phyloP scores from a whole-genome alignment of 2,329 filamentous ascomycete species.

The Beauveria medogensis region DNA sequence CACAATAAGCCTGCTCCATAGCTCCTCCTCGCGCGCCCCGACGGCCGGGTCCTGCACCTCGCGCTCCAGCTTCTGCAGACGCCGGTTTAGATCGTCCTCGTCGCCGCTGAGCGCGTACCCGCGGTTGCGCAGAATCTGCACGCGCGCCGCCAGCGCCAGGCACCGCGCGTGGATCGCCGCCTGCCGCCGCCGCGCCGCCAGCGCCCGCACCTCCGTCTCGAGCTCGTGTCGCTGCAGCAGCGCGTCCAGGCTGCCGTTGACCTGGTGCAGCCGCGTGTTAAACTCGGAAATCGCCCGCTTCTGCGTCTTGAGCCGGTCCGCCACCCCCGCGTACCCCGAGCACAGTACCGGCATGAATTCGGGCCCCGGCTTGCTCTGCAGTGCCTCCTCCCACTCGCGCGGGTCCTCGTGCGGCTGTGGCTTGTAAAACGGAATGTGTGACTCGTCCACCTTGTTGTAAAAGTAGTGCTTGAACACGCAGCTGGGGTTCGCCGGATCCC shows the following conservation, averaged over 20 bases:
- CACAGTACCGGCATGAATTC: slow-evolving; percentile 72
- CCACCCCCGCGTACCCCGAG: slow-evolving; percentile 64
- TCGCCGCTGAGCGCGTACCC: slow-evolving; percentile 73
- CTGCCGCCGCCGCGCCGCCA: slow-evolving; percentile 66
- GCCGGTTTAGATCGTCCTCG: slow-evolving; percentile 69
- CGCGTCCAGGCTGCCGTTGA: slow-evolving; percentile 64
- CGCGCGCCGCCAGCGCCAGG: slow-evolving; percentile 66
- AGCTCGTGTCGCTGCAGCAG: slow-evolving; percentile 72
- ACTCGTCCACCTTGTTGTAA: slow-evolving; percentile 75
- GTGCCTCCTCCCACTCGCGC: slow-evolving; percentile 75
- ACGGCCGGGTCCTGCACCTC: slow-evolving; percentile 67
- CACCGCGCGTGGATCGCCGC: slow-evolving; percentile 64
- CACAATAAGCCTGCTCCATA: slow-evolving; percentile 74
- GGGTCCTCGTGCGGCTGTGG: slow-evolving; percentile 63
- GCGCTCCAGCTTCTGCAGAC: slow-evolving; percentile 61
- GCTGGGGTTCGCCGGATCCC: slow-evolving; percentile 59
- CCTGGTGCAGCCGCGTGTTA: slow-evolving; percentile 66
- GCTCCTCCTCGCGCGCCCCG: slow-evolving; percentile 69
- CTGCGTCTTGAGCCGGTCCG: slow-evolving; percentile 65
- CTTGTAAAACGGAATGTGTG: slow-evolving; percentile 67
- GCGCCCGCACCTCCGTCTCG: slow-evolving; percentile 63
- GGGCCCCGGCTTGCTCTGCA: slow-evolving; percentile 68
- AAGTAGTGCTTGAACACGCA: slow-evolving; percentile 78
- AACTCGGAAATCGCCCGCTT: slow-evolving; percentile 60
- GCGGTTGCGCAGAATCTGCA: slow-evolving; percentile 72